Percentiles rank a stretch among this genome's conserved stretches.
Evolutionary conservation across 2,329 filamentous ascomycete genomes (phyloP).

Genomic region (Monosporascus ibericus): DNA sequence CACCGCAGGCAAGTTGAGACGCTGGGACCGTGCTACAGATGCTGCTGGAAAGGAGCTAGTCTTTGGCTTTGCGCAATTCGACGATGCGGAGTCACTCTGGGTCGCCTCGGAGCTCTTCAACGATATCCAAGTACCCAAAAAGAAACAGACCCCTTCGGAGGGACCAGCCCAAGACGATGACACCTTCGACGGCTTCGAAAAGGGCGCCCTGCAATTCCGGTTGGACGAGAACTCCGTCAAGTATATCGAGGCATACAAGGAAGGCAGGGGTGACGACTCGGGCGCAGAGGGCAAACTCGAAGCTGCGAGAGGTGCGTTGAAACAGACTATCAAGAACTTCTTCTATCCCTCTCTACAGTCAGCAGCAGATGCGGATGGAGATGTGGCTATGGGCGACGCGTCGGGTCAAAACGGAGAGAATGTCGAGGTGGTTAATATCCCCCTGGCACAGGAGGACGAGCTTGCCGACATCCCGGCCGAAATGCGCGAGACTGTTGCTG

Average conservation of each 20-base stretch:
- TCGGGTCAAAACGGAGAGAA: slow-evolving; percentile 51
- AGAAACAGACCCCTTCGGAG: slow-evolving; percentile 57
- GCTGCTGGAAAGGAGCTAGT: slow-evolving; percentile 63
- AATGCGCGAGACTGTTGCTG: slow-evolving; percentile 90
- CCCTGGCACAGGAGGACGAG: slow-evolving; percentile 83
- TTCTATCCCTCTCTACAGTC: slow-evolving; percentile 57
- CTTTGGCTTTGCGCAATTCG: slow-evolving; percentile 95
- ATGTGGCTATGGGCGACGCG: slow-evolving; percentile 62
- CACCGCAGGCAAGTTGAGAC: slow-evolving; percentile 70
- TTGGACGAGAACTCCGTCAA: slow-evolving; percentile 78
- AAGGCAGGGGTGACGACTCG: slow-evolving; percentile 57
- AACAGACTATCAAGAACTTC: slow-evolving; percentile 62
- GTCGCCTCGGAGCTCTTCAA: slow-evolving; percentile 79
- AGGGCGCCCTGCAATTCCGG: slow-evolving; percentile 63
- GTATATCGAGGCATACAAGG: slow-evolving; percentile 78
- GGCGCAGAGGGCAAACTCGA: slow-evolving; percentile 63
- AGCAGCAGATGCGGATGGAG: slow-evolving; percentile 57
- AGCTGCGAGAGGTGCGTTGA: slow-evolving; percentile 61
- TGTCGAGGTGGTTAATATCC: slow-evolving; percentile 84
- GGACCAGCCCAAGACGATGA: slow-evolving; percentile 37
- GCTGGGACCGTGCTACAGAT: slow-evolving; percentile 77
- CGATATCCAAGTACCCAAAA: slow-evolving; percentile 74
- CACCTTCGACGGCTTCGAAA: slow-evolving; percentile 54
- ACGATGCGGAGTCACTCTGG: slow-evolving; percentile 81
- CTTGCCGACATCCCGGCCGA: slow-evolving; percentile 91